phyloP scores from a whole-genome alignment of 192 early-diverging fungal species.

The Obelidium mucronatum region DNA sequence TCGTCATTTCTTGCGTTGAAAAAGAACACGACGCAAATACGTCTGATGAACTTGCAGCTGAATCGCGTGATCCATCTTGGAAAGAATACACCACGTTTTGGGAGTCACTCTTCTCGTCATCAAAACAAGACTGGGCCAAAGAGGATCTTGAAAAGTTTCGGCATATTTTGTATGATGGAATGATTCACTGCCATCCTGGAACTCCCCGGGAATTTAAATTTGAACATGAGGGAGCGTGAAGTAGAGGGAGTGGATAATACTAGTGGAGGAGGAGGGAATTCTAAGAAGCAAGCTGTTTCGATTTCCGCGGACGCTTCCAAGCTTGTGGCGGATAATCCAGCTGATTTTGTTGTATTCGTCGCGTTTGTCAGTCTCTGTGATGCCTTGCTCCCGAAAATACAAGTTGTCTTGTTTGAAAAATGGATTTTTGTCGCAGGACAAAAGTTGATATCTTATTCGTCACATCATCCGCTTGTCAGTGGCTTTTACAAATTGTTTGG shows the following conservation, averaged over 20 bases:
- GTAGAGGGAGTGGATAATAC: conserved; percentile 22
- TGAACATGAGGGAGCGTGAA: conserved; percentile 47
- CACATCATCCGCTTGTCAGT: conserved; percentile 68
- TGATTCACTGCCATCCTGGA: conserved; percentile 50
- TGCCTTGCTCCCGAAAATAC: conserved; percentile 53
- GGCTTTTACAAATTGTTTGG: conserved; percentile 77
- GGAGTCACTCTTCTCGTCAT: conserved; percentile 61
- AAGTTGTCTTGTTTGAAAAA: conserved; percentile 44
- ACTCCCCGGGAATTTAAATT: conserved; percentile 54
- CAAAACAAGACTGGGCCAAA: conserved; percentile 19
- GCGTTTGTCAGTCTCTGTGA: conserved; percentile 74
- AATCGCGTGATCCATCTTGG: conserved; percentile 25
- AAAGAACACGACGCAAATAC: conserved; percentile 34
- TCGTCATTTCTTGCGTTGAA: conserved; percentile 23
- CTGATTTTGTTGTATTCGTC: conserved; percentile 73
- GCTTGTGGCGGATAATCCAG: conserved; percentile 60
- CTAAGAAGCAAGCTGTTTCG: conserved; percentile 13
- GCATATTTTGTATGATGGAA: conserved; percentile 61
- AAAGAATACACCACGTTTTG: conserved; percentile 66
- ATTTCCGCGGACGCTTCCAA: conserved; percentile 56
- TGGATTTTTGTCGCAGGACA: conserved; percentile 70
- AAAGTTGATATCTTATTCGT: conserved; percentile 57
- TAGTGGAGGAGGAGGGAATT: conserved; percentile 28
- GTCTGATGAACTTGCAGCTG: conserved; percentile 7
- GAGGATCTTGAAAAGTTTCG: conserved; percentile 44